A percentile compares a stretch with the other conserved stretches of the same genome.
Evolutionary conservation across 306 rosid genomes (phyloP).

Genomic region (Cercis canadensis): DNA sequence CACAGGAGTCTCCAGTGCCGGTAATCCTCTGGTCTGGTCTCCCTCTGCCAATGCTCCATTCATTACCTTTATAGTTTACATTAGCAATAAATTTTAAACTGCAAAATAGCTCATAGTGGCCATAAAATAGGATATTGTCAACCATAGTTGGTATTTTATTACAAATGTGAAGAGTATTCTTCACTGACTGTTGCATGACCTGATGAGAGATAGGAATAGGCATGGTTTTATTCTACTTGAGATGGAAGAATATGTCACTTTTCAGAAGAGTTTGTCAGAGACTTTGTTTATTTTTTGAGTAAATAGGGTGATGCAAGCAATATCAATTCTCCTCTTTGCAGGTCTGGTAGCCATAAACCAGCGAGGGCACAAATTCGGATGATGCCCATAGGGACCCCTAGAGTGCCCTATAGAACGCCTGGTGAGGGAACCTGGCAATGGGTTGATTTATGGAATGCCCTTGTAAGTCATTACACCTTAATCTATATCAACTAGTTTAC

Average conservation of each 20-base stretch:
- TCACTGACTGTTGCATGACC: not conserved
- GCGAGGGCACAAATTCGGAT: constrained; percentile 65
- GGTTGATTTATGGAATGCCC: constrained; percentile 99
- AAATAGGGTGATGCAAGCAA: constrained; percentile 29
- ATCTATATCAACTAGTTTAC: not conserved
- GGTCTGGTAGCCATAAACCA: constrained; percentile 60
- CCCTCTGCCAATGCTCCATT: too few species aligned
- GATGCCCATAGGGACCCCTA: constrained; percentile 97
- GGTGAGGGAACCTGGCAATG: constrained; percentile 94
- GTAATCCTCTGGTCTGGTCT: constrained; percentile 45
- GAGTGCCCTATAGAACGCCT: constrained; percentile 86
- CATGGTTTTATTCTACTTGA: not conserved
- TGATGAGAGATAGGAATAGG: too few species aligned
- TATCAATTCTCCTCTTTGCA: constrained; percentile 40
- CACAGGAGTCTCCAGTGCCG: constrained; percentile 61
- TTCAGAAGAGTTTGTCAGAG: not conserved
- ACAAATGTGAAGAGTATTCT: not conserved
- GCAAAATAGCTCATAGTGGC: not conserved
- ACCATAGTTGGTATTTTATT: too few species aligned
- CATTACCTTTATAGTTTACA: too few species aligned
- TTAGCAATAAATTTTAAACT: not conserved
- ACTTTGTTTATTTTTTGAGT: constrained; percentile 8
- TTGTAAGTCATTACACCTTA: constrained; percentile 58
- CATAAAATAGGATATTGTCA: too few species aligned
- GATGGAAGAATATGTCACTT: not conserved